Conservation (phyloP, 2,329 filamentous ascomycete species). For the Penicillium sp. region DNA sequence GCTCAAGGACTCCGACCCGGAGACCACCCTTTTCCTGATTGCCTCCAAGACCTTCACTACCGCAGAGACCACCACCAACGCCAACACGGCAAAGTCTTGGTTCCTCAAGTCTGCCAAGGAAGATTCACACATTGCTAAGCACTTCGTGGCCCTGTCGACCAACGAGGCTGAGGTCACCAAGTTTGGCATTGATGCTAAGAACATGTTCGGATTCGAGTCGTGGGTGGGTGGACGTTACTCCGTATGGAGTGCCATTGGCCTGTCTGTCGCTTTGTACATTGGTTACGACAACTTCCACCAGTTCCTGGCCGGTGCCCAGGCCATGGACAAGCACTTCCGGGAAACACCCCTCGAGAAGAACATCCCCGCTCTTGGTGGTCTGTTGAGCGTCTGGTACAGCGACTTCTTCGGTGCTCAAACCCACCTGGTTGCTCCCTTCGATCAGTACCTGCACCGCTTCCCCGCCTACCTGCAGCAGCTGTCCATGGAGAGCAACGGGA, state of each 20-base stretch:
- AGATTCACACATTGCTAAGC: slow-evolving; percentile 76
- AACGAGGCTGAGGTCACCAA: slow-evolving; percentile 95
- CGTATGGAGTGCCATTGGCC: slow-evolving; percentile 96
- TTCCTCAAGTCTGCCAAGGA: slow-evolving; percentile 87
- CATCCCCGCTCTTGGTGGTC: slow-evolving; percentile 86
- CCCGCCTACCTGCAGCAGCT: slow-evolving; percentile 98
- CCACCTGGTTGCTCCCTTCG: slow-evolving; percentile 94
- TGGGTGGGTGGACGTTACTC: slow-evolving; percentile 99
- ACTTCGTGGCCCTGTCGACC: slow-evolving; percentile 97
- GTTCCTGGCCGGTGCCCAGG: slow-evolving; percentile 90
- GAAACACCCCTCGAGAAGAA: slow-evolving; percentile 88
- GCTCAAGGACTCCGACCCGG: slow-evolving; percentile 80
- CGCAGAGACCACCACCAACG: slow-evolving; percentile 94
- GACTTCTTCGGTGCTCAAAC: slow-evolving; percentile 99
- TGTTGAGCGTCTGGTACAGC: slow-evolving; percentile 97
- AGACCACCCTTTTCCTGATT: slow-evolving; percentile 97
- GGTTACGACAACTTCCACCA: slow-evolving; percentile 97
- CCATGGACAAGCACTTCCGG: slow-evolving; percentile 98
- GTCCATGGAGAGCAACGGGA: slow-evolving; percentile 99
- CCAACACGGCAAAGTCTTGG: slow-evolving; percentile 95
- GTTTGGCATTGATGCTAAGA: slow-evolving; percentile 97
- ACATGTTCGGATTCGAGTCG: slow-evolving; percentile 99
- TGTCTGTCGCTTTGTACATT: slow-evolving; percentile 91
- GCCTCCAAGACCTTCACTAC: slow-evolving; percentile 99
- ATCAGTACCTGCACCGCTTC: slow-evolving; percentile 99